Base-by-base conservation (phyloP, 768 basidiomycete species). In the Tulasnella sp. region DNA sequence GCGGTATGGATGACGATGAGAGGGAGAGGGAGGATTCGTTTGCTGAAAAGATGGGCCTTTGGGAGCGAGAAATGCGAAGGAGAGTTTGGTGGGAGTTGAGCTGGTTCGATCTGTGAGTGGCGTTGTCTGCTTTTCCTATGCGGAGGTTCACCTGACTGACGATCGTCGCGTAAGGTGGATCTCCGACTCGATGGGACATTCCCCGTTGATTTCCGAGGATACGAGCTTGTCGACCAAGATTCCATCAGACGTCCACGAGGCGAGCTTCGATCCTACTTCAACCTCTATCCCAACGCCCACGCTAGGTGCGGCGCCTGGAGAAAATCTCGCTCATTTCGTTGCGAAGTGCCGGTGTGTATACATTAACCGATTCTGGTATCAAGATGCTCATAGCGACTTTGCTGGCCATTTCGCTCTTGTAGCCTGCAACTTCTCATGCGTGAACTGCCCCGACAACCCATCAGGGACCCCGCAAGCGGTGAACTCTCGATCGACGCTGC, bases 81-180 rank as follows among this genome's bases (percentile, higher is more conserved):
- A 84, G 90, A 80, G 83, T 92, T 7, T 93, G 93, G 92, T 94
- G 93, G 93, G 91, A 92, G 74, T 86, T 93, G 15, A 87, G 90
- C 82, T 92, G 88, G 83, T 93, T 90, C 82, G 93, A 94, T 83
- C 82, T 91, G 93, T 93, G 82, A 81, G 91, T 88, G 18, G 73
- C 77, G 3, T 0, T 18, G 32, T 37, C 44, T 61, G 32, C 75
- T 42, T 7, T n/a, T 11, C 37, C 35, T 26, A 42, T 51, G 16
- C 42, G 13, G 29, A 26, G 23, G 35, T 35, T 5, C 69, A 23
- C 5, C 18, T 44, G 44, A 18, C 44, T 44, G 44, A 44, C 44
- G 3, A 11, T 44, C 44, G 44, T 13, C 44, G 46, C 44, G 74
- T 42, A 81, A 94, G 93, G 79, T 91, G 92, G 82, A 86, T 90